phyloP scores from a whole-genome alignment of 2,329 filamentous ascomycete genomes.

The Botrytis porri region DNA sequence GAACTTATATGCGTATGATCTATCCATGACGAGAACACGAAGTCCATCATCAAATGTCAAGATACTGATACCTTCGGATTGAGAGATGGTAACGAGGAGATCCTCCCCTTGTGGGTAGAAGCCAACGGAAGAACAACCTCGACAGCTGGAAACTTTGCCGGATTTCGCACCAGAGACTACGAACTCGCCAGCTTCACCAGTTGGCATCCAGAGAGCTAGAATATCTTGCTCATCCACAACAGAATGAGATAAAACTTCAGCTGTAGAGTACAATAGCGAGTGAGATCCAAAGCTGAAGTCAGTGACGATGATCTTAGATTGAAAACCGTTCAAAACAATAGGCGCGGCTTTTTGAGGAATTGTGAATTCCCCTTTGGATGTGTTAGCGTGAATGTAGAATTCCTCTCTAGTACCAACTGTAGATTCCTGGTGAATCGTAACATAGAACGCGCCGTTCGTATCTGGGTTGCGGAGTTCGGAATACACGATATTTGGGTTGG shows the following conservation, averaged over 20 bases:
- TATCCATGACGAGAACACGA: slow-evolving; percentile 52
- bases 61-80: slow-evolving; percentile 47
- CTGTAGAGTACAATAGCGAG: slow-evolving; percentile 53
- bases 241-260: slow-evolving; percentile 52
- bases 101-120: slow-evolving; percentile 43
- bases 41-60: slow-evolving; percentile 48
- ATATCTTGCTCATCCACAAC: slow-evolving; percentile 47
- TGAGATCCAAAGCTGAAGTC: slow-evolving; percentile 55
- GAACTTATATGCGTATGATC: slow-evolving; percentile 53
- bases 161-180: slow-evolving; percentile 50
- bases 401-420: slow-evolving; percentile 49
- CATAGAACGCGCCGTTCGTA: slow-evolving; percentile 55
- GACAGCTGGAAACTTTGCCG: slow-evolving; percentile 48
- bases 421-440: slow-evolving; percentile 54
- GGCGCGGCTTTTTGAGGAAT: slow-evolving; percentile 50
- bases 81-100: slow-evolving; percentile 48
- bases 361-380: slow-evolving; percentile 52
- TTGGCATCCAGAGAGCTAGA: slow-evolving; percentile 52
- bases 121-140: slow-evolving; percentile 43
- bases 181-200: slow-evolving; percentile 55
- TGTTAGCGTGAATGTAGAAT: slow-evolving; percentile 55
- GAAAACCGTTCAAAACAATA: slow-evolving; percentile 56
- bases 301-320: slow-evolving; percentile 60
- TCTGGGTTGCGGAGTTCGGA: slow-evolving; percentile 58
- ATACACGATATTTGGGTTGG: slow-evolving; percentile 50